Base-by-base conservation (phyloP, 176 grass and related monocot species). In the Triticum urartu region DNA sequence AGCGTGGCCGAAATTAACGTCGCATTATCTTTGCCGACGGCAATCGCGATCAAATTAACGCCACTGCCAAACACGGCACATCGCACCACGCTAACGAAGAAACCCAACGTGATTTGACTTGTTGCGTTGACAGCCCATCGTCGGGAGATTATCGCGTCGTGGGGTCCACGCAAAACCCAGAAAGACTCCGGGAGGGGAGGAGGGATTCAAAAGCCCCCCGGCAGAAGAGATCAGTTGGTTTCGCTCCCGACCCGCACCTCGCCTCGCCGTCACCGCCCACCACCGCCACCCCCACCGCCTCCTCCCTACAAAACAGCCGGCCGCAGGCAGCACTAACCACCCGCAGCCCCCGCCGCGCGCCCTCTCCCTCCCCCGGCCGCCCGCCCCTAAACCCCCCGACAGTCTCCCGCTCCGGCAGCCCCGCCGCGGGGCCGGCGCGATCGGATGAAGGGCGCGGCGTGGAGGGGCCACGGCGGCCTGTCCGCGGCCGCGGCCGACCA, bases 401-500 rank as follows among this genome's bases (percentile, higher is more conserved):
- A 1, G 30, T 7, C 36, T 47, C 78, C 36, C 18, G 18, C 47
- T 30, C 75, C 75, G 20, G 7, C 61, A 1, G 78, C 56, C 67
- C 33, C 77, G n/a, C 56, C 20, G 21, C 59, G 85, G 69, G 5
- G 3, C 34, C 62, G 38, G 39, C 24, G 72, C 54, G 59, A 83
- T 78, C 68, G 8, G 80, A 91, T 91, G 86, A 91, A 85, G 89
- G 77, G 89, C 77, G 77, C 62, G 62, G 86, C 81, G 50, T 88
- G 69, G 89, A 75, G 72, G 81, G 72, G 72, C 1, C 77, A 81
- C 50, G 17, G 77, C 89, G 77, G 81, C 69, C n/a, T 70, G 68
- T 79, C 84, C 54, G 64, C 72, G 40, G 54, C 84, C 54, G 72
- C 72, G 40, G 54, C 76, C 32, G 77, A 87, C 48, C 81, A 91